Evolutionary conservation across 2,329 filamentous ascomycete genomes (phyloP), one percentile per base, ranked within the genome.

Genomic region (Cercospora sp.): DNA sequence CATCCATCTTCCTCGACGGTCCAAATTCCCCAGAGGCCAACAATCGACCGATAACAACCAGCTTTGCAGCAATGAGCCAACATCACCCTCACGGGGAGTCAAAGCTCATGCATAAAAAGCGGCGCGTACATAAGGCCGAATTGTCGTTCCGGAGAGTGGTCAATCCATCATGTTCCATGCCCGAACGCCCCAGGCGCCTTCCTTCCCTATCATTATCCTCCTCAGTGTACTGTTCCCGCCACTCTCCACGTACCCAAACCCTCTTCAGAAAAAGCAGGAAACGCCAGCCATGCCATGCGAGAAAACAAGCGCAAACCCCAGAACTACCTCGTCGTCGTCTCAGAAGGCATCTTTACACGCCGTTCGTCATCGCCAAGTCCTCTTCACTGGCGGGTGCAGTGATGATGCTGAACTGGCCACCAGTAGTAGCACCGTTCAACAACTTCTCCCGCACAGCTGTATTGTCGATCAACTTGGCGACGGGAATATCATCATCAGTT

Each of bases 391-490:
- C 71, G 26, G 69, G 66, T 16, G 75, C 73, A 26, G 76, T 77
- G 53, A 78, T 64, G 26, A 92, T 80, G 1, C 89, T 90, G 79
- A 88, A 97, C 77, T 97, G 94, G 5, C 93, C 93, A 72, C 94
- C 94, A n/a, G 90, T 90, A 53, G 91, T 92, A n/a, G 91, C 91
- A 80, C 86, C 92, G 36, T 89, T 85, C 53, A 97, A 84, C 79
- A 89, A 88, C 80, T 90, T 89, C 51, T 88, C 91, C 31, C 89
- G 86, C 30, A 95, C 87, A 51, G 93, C 93, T 12, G 89, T 91
- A 82, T 97, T 97, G 75, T 96, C 91, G 65, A 97, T 91, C 60
- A 90, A 75, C 0, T 91, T 95, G 0, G 94, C 92, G 26, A 87
- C 84, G 73, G 90, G 86, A 31, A 97, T 86, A 73, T 97, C 93